phyloP scores from a whole-genome alignment of 2,329 filamentous ascomycete genomes.

The Colletotrichum sojae region DNA sequence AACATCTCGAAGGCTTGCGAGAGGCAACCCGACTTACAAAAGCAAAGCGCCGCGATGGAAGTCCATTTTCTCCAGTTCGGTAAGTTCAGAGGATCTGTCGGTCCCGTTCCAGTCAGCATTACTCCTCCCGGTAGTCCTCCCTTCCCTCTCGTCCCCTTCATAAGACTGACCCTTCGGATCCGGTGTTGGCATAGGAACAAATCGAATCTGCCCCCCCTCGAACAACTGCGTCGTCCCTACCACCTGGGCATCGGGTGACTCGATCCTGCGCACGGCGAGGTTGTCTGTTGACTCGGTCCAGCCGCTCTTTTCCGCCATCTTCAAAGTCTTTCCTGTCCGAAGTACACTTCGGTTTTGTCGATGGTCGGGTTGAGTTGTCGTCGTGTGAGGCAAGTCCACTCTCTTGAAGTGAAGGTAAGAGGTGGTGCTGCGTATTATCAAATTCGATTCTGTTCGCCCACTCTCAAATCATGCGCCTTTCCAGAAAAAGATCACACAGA shows the following conservation, averaged over 20 bases:
- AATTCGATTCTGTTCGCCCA: no score
- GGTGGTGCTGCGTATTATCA: no score
- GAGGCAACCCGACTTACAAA: slow-evolving; percentile 45
- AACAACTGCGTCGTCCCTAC: slow-evolving; percentile 46
- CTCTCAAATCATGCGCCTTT: slow-evolving; percentile 11
- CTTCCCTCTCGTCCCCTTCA: background rate
- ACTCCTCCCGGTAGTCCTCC: background rate
- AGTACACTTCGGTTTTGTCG: slow-evolving; percentile 1
- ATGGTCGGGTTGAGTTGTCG: slow-evolving; percentile 3
- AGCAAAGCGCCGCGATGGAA: slow-evolving; percentile 47
- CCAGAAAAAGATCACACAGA: background rate
- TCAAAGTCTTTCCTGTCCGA: slow-evolving; percentile 22
- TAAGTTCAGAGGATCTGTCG: slow-evolving; percentile 50
- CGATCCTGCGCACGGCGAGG: slow-evolving; percentile 40
- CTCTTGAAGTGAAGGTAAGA: background rate
- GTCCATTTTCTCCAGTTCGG: slow-evolving; percentile 50
- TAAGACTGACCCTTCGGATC: slow-evolving; percentile 47
- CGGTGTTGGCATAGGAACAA: slow-evolving; percentile 48
- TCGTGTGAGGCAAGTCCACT: slow-evolving; percentile 1
- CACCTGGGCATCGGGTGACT: slow-evolving; percentile 43
- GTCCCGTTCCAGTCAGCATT: slow-evolving; percentile 12
- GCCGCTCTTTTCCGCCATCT: slow-evolving; percentile 39
- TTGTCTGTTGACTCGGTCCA: slow-evolving; percentile 44
- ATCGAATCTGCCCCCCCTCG: slow-evolving; percentile 42
- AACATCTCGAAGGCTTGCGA: background rate